phyloP scores from a whole-genome alignment of 345 rosid genomes.

The Syzygium aromaticum region DNA sequence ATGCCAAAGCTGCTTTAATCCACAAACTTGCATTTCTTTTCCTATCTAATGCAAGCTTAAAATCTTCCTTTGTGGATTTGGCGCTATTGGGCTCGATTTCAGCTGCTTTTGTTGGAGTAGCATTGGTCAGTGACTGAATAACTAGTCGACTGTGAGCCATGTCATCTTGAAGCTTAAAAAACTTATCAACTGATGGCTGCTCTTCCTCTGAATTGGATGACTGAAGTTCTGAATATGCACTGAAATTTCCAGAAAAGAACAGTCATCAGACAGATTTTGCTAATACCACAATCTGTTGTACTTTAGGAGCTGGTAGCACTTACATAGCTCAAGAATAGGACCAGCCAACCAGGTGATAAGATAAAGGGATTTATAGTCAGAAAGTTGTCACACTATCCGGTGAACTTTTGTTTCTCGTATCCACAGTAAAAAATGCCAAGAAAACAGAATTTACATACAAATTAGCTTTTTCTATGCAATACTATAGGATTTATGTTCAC shows the following conservation, averaged over 20 bases:
- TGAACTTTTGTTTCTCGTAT: neutral
- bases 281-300: neutral
- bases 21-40: slow-evolving; percentile 40
- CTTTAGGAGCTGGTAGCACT: neutral
- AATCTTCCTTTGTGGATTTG: slow-evolving; percentile 8
- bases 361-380: neutral
- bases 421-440: neutral
- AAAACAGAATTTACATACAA: neutral
- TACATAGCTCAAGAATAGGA: neutral
- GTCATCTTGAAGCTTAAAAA: slow-evolving; percentile 49
- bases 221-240: slow-evolving; percentile 53
- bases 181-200: slow-evolving; percentile 33
- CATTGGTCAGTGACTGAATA: slow-evolving; percentile 23
- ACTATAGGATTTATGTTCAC: neutral
- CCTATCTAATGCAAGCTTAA: slow-evolving; percentile 31
- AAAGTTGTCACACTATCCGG: neutral
- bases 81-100: slow-evolving; percentile 3
- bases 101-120: slow-evolving; percentile 3
- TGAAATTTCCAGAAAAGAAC: slow-evolving; percentile 8
- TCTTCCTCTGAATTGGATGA: slow-evolving; percentile 22
- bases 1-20: slow-evolving; percentile 53
- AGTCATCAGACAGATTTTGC: neutral
- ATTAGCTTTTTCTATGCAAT: neutral
- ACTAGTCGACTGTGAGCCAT: slow-evolving; percentile 32
- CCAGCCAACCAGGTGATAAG: neutral